Percentiles rank a stretch among this genome's conserved stretches.
phyloP scores from a whole-genome alignment of 192 early-diverging fungal genomes.

The Umbelopsis sp. region DNA sequence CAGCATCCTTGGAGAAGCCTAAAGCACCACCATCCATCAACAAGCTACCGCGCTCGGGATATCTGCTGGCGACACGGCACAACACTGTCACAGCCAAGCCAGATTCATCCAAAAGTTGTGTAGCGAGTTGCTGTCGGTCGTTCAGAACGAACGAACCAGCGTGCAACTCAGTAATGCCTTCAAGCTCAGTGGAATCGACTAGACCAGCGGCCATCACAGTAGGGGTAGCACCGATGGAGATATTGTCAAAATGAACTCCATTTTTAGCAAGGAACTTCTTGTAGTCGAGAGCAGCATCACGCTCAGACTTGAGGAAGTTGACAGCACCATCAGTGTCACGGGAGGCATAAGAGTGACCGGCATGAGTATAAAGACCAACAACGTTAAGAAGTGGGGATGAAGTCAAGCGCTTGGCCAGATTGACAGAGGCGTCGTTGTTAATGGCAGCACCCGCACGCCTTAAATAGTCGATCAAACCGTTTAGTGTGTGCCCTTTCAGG shows the following conservation, averaged over 20 bases:
- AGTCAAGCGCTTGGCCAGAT: slow-evolving; percentile 30
- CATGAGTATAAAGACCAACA: slow-evolving; percentile 38
- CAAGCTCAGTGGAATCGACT: slow-evolving; percentile 16
- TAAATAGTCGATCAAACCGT: neutral
- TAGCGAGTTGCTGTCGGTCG: slow-evolving; percentile 39
- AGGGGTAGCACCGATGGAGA: slow-evolving; percentile 40
- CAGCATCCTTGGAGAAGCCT: slow-evolving; percentile 37
- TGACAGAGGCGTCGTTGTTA: slow-evolving; percentile 18
- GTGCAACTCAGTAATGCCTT: slow-evolving; percentile 38
- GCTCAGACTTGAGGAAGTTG: slow-evolving; percentile 32
- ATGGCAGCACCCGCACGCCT: slow-evolving; percentile 41
- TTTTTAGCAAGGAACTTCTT: slow-evolving; percentile 21
- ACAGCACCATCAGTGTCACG: slow-evolving; percentile 12
- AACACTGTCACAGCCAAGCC: slow-evolving; percentile 34
- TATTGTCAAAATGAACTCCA: slow-evolving; percentile 22
- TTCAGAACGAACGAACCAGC: slow-evolving; percentile 36
- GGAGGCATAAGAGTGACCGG: slow-evolving; percentile 37
- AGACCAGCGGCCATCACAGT: slow-evolving; percentile 29
- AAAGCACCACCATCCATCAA: slow-evolving; percentile 39
- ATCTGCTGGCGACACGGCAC: slow-evolving; percentile 27
- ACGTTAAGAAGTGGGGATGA: slow-evolving; percentile 24
- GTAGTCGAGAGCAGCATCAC: slow-evolving; percentile 31
- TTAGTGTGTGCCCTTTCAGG: neutral
- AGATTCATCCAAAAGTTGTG: slow-evolving; percentile 6
- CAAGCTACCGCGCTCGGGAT: slow-evolving; percentile 32